Evolutionary conservation across 257 asterid species (phyloP), one percentile per base, ranked within the genome.

Genomic region (Marsdenia floribunda): DNA sequence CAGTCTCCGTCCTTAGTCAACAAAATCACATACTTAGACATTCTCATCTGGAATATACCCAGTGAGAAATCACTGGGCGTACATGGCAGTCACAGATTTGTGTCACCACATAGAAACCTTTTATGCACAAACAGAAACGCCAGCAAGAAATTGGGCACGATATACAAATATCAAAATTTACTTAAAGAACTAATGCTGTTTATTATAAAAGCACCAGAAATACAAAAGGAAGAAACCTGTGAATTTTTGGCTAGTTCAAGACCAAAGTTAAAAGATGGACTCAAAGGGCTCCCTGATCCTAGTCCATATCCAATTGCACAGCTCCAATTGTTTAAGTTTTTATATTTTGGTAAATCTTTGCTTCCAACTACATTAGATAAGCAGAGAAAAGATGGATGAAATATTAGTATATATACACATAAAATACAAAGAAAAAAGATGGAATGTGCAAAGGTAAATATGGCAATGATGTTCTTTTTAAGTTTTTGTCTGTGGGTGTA

Each of bases 191-290:
- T 68, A 18, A 24, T 55, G 19, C 33, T 52, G 78, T 9, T 12
- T 12, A 26, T 38, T 21, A 37, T 65, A 65, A 63, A 72, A 58
- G 57, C 16, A 57, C 11, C 4, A 21, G 49, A 6, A 57, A 44
- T 47, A 64, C 6, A 64, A 68, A 79, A 67, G 26, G 47, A 70
- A 58, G 75, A 73, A 81, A 93, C 98, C 98, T 93, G 95, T 35
- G 98, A 89, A 76, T 78, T 88, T 77, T 85, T 89, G 52, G 96
- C 89, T 72, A 93, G 91, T 85, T 93, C 98, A 67, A 93, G 97
- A 74, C 95, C 95, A 80, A 93, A 93, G 80, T 89, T 90, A 87
- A 90, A 93, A 73, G 97, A 93, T 5, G 98, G 98, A 82, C 96
- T 90, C 89, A 93, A 80, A 58, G 97, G 93, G 82, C 98, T 90